phyloP scores from a whole-genome alignment of 2,329 filamentous ascomycete genomes.

The Aureobasidium uvarum region DNA sequence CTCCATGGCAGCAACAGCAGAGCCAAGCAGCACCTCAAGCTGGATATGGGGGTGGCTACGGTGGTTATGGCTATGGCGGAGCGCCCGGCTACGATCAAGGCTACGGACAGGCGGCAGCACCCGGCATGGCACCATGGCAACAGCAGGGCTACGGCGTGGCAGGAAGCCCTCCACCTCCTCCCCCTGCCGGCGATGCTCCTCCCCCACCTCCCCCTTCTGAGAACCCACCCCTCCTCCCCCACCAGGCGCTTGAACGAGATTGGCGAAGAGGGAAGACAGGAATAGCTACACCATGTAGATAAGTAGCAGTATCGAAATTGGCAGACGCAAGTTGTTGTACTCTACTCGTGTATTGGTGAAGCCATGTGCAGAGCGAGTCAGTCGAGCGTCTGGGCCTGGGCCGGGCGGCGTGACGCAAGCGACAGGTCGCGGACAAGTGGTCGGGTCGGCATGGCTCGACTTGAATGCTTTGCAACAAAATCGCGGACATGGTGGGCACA shows the following conservation, averaged over 20 bases:
- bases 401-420: background rate
- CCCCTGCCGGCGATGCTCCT: constrained; percentile 54
- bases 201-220: constrained; percentile 61
- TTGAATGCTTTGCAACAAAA: background rate
- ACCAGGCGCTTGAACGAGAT: constrained; percentile 1
- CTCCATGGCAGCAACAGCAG: constrained; percentile 34
- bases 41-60: constrained; percentile 25
- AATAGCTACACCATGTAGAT: constrained; percentile 2
- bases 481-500: background rate
- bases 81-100: constrained; percentile 30
- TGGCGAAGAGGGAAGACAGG: too few species aligned
- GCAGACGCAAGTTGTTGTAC: background rate
- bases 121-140: constrained; percentile 27
- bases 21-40: constrained; percentile 29
- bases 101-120: constrained; percentile 39
- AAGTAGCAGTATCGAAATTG: constrained; percentile 3
- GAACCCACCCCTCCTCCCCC: constrained; percentile 63
- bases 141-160: constrained; percentile 27
- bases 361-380: background rate
- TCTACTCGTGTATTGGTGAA: background rate
- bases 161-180: constrained; percentile 52
- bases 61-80: constrained; percentile 27
- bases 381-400: background rate
- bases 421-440: background rate
- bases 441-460: background rate